A percentile compares a stretch with the other conserved stretches of the same genome.
phyloP scores from a whole-genome alignment of 768 basidiomycete species.

The Pulveroboletus sp. region DNA sequence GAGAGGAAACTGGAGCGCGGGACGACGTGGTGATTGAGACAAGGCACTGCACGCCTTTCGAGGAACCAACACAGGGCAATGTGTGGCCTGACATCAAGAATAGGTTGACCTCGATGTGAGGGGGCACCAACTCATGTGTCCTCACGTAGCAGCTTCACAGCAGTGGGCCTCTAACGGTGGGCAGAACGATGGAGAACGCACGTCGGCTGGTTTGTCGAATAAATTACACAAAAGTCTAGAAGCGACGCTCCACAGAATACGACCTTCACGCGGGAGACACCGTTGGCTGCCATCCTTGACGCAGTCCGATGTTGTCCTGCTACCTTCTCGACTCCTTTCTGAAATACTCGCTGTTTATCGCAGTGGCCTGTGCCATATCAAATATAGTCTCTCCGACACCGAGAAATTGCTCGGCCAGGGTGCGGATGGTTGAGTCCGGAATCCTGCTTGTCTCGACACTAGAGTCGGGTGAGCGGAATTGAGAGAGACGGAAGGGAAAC shows the following conservation, averaged over 20 bases:
- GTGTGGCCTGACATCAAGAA: background rate
- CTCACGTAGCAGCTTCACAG: conserved; percentile 2
- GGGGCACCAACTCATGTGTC: conserved; percentile 8
- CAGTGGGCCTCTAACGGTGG: conserved; percentile 4
- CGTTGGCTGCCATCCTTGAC: background rate
- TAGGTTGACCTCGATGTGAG: background rate
- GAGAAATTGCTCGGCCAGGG: conserved; percentile 76
- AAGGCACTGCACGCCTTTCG: background rate
- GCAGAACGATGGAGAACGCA: conserved; percentile 20
- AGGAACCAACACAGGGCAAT: background rate
- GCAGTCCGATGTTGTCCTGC: background rate
- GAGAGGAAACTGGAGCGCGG: background rate
- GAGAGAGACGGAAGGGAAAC: conserved; percentile 32
- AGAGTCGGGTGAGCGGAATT: conserved; percentile 1
- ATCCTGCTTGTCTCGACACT: conserved; percentile 68
- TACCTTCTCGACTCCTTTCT: conserved; percentile 46
- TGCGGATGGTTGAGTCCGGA: conserved; percentile 71
- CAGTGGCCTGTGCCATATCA: conserved; percentile 76
- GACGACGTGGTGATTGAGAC: background rate
- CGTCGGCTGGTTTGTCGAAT: conserved; percentile 19
- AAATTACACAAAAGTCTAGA: conserved; percentile 26
- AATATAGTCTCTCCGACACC: conserved; percentile 86
- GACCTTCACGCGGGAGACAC: conserved; percentile 7
- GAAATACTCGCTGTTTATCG: conserved; percentile 85
- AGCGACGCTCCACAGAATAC: conserved; percentile 8